Percentiles rank a stretch among this genome's conserved stretches.
These are phyloP conservation scores for Fonsecaea monophora DNA, from an alignment of 2,329 filamentous ascomycete species.

Conservation along the genomic window DNA sequence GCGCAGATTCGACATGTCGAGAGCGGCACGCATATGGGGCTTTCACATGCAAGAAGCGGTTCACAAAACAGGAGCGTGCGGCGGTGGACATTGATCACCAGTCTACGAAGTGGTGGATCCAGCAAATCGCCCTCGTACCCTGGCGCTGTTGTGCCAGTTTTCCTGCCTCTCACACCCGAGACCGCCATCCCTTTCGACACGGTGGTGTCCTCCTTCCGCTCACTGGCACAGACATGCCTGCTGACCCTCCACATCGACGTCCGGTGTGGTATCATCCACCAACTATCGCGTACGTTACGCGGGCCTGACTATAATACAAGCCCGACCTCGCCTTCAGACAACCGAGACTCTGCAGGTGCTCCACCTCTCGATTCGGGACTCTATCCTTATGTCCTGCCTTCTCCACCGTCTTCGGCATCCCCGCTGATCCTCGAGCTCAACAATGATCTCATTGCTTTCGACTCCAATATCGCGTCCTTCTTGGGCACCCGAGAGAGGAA, in stretches of 20 bases:
- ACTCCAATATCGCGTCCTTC: conserved; percentile 77
- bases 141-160: conserved; percentile 63
- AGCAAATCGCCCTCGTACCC: conserved; percentile 20
- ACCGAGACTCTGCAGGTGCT: conserved; percentile 56
- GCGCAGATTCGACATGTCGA: conserved; percentile 83
- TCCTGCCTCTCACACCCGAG: conserved; percentile 85
- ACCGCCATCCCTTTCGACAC: conserved; percentile 87
- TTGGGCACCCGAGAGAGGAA: conserved; percentile 73
- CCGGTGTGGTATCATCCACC: conserved; percentile 82
- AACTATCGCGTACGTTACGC: conserved; percentile 71
- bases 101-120: conserved; percentile 51
- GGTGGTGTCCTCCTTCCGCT: conserved; percentile 81
- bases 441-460: conserved; percentile 81
- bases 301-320: conserved; percentile 47
- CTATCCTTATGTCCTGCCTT: conserved; percentile 53
- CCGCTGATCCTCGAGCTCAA: conserved; percentile 83
- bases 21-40: conserved; percentile 64
- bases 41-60: conserved; percentile 50
- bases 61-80: conserved; percentile 61
- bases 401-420: conserved; percentile 53
- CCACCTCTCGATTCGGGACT: conserved; percentile 50
- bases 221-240: conserved; percentile 78
- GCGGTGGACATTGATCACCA: conserved; percentile 82
- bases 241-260: conserved; percentile 88
- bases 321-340: conserved; percentile 44